phyloP scores from a whole-genome alignment of 2,329 filamentous ascomycete genomes.

The Fusarium chlamydosporum region DNA sequence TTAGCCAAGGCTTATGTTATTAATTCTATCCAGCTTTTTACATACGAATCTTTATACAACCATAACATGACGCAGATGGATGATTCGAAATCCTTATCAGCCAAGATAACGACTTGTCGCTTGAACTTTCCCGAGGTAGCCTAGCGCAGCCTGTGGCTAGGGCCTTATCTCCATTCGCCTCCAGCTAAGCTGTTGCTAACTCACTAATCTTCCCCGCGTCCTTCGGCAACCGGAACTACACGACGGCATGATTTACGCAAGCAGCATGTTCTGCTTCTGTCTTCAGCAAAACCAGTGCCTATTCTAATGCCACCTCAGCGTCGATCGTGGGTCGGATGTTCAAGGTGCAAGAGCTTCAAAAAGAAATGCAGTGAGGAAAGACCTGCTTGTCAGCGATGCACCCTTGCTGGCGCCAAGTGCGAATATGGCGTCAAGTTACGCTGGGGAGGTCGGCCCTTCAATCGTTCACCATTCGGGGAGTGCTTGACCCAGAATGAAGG shows the following conservation, averaged over 20 bases:
- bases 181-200: conserved; percentile 13
- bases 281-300: not conserved
- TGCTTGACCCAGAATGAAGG: conserved; percentile 38
- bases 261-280: conserved; percentile 23
- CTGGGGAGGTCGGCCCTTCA: conserved; percentile 39
- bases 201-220: conserved; percentile 21
- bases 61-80: no score
- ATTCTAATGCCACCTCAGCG: conserved; percentile 40
- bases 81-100: conserved; percentile 7
- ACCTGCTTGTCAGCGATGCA: conserved; percentile 37
- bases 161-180: conserved; percentile 22
- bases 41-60: no score
- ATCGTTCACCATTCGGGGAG: conserved; percentile 38
- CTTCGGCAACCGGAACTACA: not conserved
- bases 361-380: conserved; percentile 43
- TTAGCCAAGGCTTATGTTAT: no score
- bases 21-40: no score
- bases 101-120: conserved; percentile 19
- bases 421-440: conserved; percentile 40
- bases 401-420: conserved; percentile 32
- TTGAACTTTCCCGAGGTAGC: conserved; percentile 1
- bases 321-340: conserved; percentile 43
- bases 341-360: conserved; percentile 44
- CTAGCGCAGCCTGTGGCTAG: conserved; percentile 4
- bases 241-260: conserved; percentile 24